These are phyloP conservation scores for Ammopiptanthus mongolicus DNA, from an alignment of 306 rosid genomes.

Conservation along the genomic window DNA sequence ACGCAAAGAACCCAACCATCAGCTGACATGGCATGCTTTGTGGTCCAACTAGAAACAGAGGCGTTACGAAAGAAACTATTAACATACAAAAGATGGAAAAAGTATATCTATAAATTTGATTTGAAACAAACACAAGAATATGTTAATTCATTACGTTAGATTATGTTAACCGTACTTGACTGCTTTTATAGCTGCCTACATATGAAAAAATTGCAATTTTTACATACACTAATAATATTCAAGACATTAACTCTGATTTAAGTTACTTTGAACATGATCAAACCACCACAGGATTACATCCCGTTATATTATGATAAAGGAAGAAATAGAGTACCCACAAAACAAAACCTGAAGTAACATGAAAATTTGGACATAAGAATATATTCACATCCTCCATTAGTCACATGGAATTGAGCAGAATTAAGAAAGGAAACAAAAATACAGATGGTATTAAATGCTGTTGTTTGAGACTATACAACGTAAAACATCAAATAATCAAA, in stretches of 20 bases:
- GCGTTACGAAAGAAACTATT: constrained; percentile 16
- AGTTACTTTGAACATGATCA: not conserved
- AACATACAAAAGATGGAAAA: not conserved
- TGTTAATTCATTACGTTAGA: not conserved
- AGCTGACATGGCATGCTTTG: constrained; percentile 87
- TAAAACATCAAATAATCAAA: not conserved
- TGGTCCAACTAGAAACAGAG: constrained; percentile 71
- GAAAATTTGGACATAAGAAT: not conserved
- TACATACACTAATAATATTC: not conserved
- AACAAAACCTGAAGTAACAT: not conserved
- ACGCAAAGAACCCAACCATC: constrained; percentile 94
- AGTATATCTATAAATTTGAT: not conserved
- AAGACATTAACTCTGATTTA: not conserved
- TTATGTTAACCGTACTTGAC: not conserved
- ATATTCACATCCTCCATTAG: not conserved
- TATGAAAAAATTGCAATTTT: not conserved
- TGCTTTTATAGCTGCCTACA: not conserved
- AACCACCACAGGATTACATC: not conserved
- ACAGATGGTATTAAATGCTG: not conserved
- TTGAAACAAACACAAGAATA: not conserved
- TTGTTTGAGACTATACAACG: not conserved
- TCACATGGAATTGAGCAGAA: not conserved
- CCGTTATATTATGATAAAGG: not conserved
- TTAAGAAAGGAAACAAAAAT: not conserved
- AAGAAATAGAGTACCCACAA: not conserved